These are phyloP conservation scores for Nyssa sinensis DNA, from an alignment of 148 eudicot genomes.

Conservation along the genomic window DNA sequence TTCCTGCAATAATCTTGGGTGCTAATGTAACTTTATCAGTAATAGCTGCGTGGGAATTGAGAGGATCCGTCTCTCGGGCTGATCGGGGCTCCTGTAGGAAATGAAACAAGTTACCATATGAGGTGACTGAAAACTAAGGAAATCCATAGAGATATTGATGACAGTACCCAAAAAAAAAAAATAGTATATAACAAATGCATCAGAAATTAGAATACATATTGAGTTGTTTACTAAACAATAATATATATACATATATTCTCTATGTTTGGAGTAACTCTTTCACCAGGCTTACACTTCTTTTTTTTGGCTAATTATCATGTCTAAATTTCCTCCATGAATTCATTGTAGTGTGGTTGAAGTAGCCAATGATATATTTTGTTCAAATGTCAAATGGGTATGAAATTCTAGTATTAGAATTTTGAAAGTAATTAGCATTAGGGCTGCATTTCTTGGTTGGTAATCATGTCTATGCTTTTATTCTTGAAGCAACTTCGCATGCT, in stretches of 20 bases:
- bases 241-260: neutral
- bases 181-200: neutral
- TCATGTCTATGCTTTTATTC: no score
- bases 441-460: no score
- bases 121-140: neutral
- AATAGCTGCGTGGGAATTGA: constrained; percentile 10
- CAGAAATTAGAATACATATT: neutral
- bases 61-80: constrained; percentile 39
- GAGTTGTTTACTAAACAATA: neutral
- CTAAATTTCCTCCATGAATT: neutral
- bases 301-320: neutral
- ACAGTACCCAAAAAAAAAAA: no score
- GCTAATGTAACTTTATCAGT: constrained; percentile 23
- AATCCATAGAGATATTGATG: neutral
- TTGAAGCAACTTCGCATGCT: neutral
- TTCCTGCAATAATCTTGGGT: constrained; percentile 15
- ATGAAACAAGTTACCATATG: neutral
- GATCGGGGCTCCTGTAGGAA: constrained; percentile 51
- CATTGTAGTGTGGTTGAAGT: neutral
- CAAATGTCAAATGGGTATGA: no score
- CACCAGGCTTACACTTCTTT: neutral
- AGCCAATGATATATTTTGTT: no score
- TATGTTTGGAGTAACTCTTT: neutral
- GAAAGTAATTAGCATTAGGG: no score
- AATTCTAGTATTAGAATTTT: no score